Base-by-base conservation (phyloP, 164 flowering plant species). In the Dillenia turbinata region DNA sequence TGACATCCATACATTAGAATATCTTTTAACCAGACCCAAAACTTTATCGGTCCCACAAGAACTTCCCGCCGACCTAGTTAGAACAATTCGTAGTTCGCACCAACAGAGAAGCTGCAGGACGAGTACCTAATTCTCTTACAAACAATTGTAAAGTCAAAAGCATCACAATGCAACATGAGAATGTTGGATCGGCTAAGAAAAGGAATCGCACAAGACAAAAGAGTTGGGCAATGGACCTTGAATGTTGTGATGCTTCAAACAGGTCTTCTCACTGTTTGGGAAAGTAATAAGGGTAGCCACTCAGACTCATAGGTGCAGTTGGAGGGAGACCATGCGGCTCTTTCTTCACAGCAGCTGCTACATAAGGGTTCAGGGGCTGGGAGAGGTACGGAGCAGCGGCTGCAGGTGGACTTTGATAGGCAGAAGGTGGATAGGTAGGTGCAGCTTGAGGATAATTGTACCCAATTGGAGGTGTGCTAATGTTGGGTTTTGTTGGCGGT, bases 201-300 rank as follows among this genome's bases (percentile, higher is more conserved):
- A 24, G n/a, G 43, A 48, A 48, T 12, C 4, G 44, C 43, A 54
- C 24, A 54, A 53, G 51, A 54, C 22, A 5, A 26, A 26, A 26
- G 33, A 26, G 33, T 2, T 3, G 33, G 5, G 33, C 33, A 26
- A 26, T 26, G 4, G 33, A 26, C 33, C 33, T 26, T 26, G 33
- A 26, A 2, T 2, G 4, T 26, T 2, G 33, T 26, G 33, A 51
- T 49, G 52, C 16, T 57, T 52, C 46, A 0, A 5, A 10, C 12
- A 24, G 46, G 56, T 53, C 40, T 12, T 9, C 5, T 73, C 44
- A 81, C 66, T 78, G 78, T 64, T 76, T 85, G 33, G 75, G 65
- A 15, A 69, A 24, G 67, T 82, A 82, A 65, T 80, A 81, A 12
- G 86, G 88, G 67, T 77, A 86, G 2, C 79, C 78, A 15, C 76